Evolutionary conservation across 2,329 filamentous ascomycete species (phyloP).

Genomic region (Sporothrix dimorphospora): DNA sequence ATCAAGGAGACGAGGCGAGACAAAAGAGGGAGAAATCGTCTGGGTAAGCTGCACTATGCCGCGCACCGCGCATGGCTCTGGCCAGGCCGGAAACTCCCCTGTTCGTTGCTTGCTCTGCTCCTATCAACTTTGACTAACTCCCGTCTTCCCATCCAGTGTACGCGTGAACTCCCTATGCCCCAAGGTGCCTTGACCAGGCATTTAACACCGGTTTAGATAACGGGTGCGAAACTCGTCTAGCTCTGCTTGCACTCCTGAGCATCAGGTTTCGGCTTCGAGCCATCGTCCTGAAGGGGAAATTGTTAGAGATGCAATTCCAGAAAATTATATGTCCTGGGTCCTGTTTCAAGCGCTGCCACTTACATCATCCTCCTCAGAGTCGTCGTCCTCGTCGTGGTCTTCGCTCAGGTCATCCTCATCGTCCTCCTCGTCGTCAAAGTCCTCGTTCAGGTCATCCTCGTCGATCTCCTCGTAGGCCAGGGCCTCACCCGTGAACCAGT

Average conservation of each 20-base stretch:
- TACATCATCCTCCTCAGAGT: constrained; percentile 75
- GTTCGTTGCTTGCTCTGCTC: constrained; percentile 2
- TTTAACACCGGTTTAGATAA: constrained; percentile 2
- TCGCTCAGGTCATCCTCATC: constrained; percentile 88
- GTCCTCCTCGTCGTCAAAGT: constrained; percentile 88
- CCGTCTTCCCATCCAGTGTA: constrained; percentile 10
- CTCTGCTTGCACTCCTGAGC: constrained; percentile 96
- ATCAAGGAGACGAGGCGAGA: neutral
- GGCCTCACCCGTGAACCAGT: constrained; percentile 99
- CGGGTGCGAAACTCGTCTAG: constrained; percentile 49
- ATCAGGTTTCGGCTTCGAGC: constrained; percentile 89
- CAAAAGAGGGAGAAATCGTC: neutral
- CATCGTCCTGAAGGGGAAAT: constrained; percentile 68
- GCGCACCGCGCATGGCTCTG: constrained; percentile 13
- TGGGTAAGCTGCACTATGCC: constrained; percentile 19
- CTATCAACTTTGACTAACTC: constrained; percentile 8
- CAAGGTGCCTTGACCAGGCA: neutral
- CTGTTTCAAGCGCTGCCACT: constrained; percentile 37
- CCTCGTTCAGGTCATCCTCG: constrained; percentile 77
- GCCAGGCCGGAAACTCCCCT: neutral
- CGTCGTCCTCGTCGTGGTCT: constrained; percentile 80
- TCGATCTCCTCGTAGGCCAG: constrained; percentile 94
- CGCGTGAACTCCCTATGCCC: constrained; percentile 3
- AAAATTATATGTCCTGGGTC: no score
- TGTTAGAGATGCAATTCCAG: constrained; percentile 31